phyloP scores from a whole-genome alignment of 2,329 filamentous ascomycete species.

The Stromatinia cepivora region DNA sequence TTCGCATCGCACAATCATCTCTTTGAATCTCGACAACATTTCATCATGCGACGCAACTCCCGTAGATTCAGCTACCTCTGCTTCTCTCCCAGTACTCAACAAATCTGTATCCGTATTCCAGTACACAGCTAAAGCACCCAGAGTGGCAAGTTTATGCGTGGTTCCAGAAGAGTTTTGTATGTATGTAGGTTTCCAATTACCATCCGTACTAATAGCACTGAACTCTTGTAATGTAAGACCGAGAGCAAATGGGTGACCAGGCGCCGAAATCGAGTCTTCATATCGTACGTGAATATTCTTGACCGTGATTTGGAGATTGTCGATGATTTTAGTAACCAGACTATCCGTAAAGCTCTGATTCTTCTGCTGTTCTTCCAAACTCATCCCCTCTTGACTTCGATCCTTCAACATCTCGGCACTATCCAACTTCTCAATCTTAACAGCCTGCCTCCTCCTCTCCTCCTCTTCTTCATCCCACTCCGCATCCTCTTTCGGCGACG shows the following conservation, averaged over 20 bases:
- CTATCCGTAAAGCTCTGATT: constrained; percentile 98
- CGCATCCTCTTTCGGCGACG: constrained; percentile 92
- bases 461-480: constrained; percentile 94
- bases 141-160: constrained; percentile 90
- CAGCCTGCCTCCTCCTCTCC: constrained; percentile 76
- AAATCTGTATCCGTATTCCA: constrained; percentile 95
- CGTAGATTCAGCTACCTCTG: constrained; percentile 55
- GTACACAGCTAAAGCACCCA: constrained; percentile 89
- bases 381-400: constrained; percentile 87
- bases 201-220: constrained; percentile 94
- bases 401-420: constrained; percentile 94
- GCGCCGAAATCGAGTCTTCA: constrained; percentile 93
- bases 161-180: constrained; percentile 81
- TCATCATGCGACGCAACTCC: constrained; percentile 70
- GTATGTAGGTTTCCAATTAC: constrained; percentile 92
- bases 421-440: constrained; percentile 99
- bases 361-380: constrained; percentile 92
- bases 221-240: constrained; percentile 93
- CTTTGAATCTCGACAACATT: constrained; percentile 73
- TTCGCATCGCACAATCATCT: constrained; percentile 74
- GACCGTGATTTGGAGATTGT: constrained; percentile 95
- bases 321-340: constrained; percentile 91
- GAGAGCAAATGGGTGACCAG: constrained; percentile 90
- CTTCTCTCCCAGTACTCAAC: constrained; percentile 78
- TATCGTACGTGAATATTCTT: constrained; percentile 99